phyloP scores from a whole-genome alignment of 176 grass and related monocot genomes.

The Oryza meyeriana region DNA sequence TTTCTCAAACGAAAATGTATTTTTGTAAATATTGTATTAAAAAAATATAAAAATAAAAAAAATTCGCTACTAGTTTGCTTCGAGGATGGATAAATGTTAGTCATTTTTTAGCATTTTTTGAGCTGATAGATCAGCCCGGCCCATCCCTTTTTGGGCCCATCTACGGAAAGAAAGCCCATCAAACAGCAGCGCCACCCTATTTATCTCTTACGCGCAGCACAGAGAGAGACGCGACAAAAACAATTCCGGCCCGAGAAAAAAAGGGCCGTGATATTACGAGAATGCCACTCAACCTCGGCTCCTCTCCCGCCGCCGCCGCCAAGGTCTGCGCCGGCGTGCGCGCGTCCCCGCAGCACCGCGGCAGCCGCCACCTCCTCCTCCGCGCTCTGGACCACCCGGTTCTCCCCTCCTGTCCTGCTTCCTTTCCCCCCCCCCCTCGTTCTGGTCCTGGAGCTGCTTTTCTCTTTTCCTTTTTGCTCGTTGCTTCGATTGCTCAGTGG shows the following conservation, averaged over 20 bases:
- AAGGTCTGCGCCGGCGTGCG: constrained; percentile 19
- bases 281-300: constrained; percentile 33
- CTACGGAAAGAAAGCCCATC: background rate
- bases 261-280: background rate
- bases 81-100: too few species aligned
- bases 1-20: too few species aligned
- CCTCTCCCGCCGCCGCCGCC: constrained; percentile 21
- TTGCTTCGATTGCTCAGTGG: background rate
- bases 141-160: background rate
- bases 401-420: background rate
- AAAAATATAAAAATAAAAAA: too few species aligned
- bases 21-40: too few species aligned
- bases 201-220: background rate
- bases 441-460: background rate
- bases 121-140: too few species aligned
- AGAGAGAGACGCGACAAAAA: background rate
- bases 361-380: background rate
- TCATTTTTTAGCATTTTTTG: too few species aligned
- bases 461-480: background rate
- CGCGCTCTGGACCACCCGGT: background rate
- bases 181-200: background rate
- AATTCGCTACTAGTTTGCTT: too few species aligned
- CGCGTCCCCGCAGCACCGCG: background rate
- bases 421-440: background rate
- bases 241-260: background rate